Evolutionary conservation across 208 protist species (phyloP), one percentile per base, ranked within the genome.

Genomic region (Strigomonas culicis): DNA sequence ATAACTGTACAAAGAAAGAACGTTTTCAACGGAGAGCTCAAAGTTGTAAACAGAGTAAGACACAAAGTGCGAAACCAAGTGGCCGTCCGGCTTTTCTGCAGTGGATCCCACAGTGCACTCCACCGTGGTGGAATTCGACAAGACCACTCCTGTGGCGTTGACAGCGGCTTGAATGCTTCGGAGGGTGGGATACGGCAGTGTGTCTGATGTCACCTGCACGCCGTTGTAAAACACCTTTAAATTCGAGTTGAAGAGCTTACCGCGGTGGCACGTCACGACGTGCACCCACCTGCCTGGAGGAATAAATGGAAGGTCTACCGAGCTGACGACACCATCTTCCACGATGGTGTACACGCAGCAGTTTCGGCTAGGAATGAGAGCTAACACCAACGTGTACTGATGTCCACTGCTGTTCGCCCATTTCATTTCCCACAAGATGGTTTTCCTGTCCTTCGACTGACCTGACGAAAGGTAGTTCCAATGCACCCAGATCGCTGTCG

Each of bases 11-110:
- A 91, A 64, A 21, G 79, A 69, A 22, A 64, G 58, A 0, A 82
- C 70, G 25, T 79, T 70, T 32, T 67, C 70, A 2, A 59, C 24
- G 2, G 63, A 65, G 1, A 84, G 57, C 11, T 69, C 70, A 22
- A 56, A 56, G 27, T 76, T 78, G 68, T 80, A 88, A 8, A 88
- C 66, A 7, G 71, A 69, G 46, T 80, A 86, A n/a, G 74, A 72
- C 49, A 82, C 66, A 21, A 88, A 39, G 19, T 77, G 72, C 44
- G 80, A 39, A 39, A 52, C 52, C 1, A 68, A 59, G 49, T 66
- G 52, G 30, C 27, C 30, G 51, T 56, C 62, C 15, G 70, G 68
- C 1, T 47, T 66, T 31, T 74, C 72, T 0, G 25, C 36, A 2
- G 75, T 65, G 0, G 71, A 77, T 46, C 79, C 80, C 15, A 90